Base-by-base conservation (phyloP, 345 rosid genomes). In the Chamaenerion angustifolium region DNA sequence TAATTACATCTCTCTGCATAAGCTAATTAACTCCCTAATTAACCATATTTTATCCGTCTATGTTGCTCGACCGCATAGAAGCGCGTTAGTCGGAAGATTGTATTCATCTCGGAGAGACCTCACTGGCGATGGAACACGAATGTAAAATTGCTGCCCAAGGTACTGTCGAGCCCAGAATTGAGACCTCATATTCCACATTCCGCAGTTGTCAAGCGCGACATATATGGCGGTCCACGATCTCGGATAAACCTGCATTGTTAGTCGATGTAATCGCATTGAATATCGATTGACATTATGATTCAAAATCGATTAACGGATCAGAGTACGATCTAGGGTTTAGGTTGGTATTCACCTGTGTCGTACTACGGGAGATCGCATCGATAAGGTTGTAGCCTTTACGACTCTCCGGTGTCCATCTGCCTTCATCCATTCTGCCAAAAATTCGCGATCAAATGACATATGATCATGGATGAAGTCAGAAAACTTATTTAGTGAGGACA, bases 151-250 rank as follows among this genome's bases (percentile, higher is more conserved):
- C 52, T 87, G 96, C 6, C 96, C 98, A 0, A 92, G 76, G 62
- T 92, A 92, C 44, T 87, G 98, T 23, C 98, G 67, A 0, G 94
- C 90, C 98, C 96, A 92, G 10, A 62, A 77, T 64, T 92, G 86
- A 3, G 79, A 62, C 49, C 98, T 80, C 61, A 92, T 23, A 71
- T 92, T 87, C 98, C 98, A 92, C 94, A 87, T 84, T 13, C 98
- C 98, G 17, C 80, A 93, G 48, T 87, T 92, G 65, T 87, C 96
- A 11, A 92, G 75, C 21, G 85, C 69, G 10, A 92, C 63, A 59
- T 92, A 92, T 5, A 92, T 66, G 0, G 96, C 95, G 8, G 95
- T 84, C 96, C 98, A 92, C 15, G 96, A 77, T 18, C 58, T 77
- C 17, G 98, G 96, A 64, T 87, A 92, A 0, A 92, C 96, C 98